These are phyloP conservation scores for Ustilago xerochloae DNA, from an alignment of 1,284 basidiomycete species.

Conservation along the genomic window DNA sequence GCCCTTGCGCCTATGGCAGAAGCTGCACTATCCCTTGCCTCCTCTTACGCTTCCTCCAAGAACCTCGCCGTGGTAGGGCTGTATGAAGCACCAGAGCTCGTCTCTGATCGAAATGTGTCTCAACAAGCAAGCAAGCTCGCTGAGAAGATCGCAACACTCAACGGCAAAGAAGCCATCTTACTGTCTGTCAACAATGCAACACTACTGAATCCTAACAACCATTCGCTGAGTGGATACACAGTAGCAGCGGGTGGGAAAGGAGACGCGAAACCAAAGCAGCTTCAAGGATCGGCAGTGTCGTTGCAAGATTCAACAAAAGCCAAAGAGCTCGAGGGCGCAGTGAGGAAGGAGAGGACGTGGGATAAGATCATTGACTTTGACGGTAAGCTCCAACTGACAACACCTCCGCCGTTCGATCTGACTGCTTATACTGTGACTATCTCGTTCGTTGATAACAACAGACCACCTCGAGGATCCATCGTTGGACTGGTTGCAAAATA, in stretches of 20 bases:
- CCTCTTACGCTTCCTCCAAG: constrained; percentile 21
- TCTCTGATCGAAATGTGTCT: constrained; percentile 21
- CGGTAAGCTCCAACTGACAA: constrained; percentile 21
- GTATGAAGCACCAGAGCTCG: constrained; percentile 45
- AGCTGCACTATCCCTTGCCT: constrained; percentile 33
- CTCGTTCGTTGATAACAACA: constrained; percentile 4
- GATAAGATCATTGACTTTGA: constrained; percentile 42
- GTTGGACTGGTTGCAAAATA: constrained; percentile 42
- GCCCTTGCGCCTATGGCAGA: constrained; percentile 41
- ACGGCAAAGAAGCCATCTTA: constrained; percentile 16
- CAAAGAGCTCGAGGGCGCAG: constrained; percentile 18
- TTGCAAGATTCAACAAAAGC: constrained; percentile 14
- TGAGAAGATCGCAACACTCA: constrained; percentile 32
- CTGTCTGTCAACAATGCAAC: constrained; percentile 43
- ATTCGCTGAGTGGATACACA: constrained; percentile 16
- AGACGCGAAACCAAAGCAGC: constrained; percentile 22
- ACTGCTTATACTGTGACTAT: neutral
- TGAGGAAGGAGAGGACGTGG: constrained; percentile 21
- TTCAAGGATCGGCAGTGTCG: constrained; percentile 8
- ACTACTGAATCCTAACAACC: constrained; percentile 6
- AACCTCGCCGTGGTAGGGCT: constrained; percentile 25
- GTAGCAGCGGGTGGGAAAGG: constrained; percentile 9
- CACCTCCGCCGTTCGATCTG: neutral
- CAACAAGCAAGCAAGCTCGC: constrained; percentile 31
- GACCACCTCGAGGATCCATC: constrained; percentile 46